Base-by-base conservation (phyloP, 805 yeast species). In the Ogataea nakhonphanomensis region DNA sequence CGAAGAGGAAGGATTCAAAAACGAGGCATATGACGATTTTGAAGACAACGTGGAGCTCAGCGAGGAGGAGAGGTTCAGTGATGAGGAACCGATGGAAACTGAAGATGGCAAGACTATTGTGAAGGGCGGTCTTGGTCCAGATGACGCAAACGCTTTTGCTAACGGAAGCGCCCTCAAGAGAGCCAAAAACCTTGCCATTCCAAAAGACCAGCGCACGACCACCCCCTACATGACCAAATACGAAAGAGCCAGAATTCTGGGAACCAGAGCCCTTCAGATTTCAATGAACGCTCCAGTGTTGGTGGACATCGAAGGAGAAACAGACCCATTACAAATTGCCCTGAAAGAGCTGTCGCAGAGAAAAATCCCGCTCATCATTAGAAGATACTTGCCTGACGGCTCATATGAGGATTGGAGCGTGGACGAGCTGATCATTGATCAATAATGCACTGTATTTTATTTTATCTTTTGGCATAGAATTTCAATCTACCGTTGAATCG, bases 181-280 rank as follows among this genome's bases (percentile, higher is more conserved):
- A 37, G 32, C 29, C 25, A 53, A 50, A 33, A 51, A 51, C 7
- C 78, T 87, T 56, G 95, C 97, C 13, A 88, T 93, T 45, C 85
- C 96, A 42, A 86, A 78, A 53, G 95, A 87, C 15, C 70, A 85
- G 50, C 79, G 99, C 65, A 76, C 89, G 21, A 93, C 99, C 10
- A 93, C 99, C 5, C 99, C 99, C 39, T 93, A 91, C 63, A 90
- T 93, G 98, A 93, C 99, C 43, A 93, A 95, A 61, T 93, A 93
- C 64, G 99, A 93, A 71, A 78, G 97, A 55, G 99, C 99, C 7
- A 79, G 99, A 69, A 88, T 93, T 46, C 75, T 93, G 57, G 99
- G 99, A 21, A 93, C 99, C 8, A 78, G 99, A 56, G 99, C 99
- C 1, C 70, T 93, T 50, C 99, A 93, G 66, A 91, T 93, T 55